Base-by-base conservation (phyloP, 1,139 yeast species). In the Taphrina betulina region DNA sequence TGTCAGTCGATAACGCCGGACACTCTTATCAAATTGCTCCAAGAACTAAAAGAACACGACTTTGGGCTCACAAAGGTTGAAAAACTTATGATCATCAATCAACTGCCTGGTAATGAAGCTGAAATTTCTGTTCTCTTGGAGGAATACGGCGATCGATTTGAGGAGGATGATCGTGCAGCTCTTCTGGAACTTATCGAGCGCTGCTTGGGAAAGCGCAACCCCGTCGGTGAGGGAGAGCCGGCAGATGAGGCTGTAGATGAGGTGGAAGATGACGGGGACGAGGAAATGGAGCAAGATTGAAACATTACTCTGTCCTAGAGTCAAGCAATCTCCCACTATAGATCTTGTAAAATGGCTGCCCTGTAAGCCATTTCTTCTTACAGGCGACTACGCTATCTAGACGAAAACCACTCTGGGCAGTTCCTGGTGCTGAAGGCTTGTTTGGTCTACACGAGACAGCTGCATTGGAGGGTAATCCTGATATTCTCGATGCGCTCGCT, bases 41-140 rank as follows among this genome's bases (percentile, higher is more conserved):
- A 10, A 3, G 46, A 38, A 14, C 29, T 50, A n/a, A 41, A 38
- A 17, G 16, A 19, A 20, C 17, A 19, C 4, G 40, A 14, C 10
- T 41, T 50, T 5, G 20, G 35, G 12, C 31, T 56, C 19, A 56
- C 58, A 17, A 56, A 56, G 16, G 58, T 44, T n/a, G 58, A 56
- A 20, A 56, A 53, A 34, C 46, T 56, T 33, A 56, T 56, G 58
- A 51, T 53, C 42, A 14, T 56, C 34, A 56, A 56, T 34, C 42
- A 37, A 10, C 20, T 43, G 2, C 58, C 58, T 14, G 48, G 51
- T 5, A 42, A 43, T 20, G 57, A 41, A 8, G 56, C 53, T n/a
- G 58, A 56, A 8, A 31, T 56, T 10, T 41, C 48, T 22, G 53
- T 48, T 12, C 19, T 56, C n/a, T 45, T 56, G 7, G 58, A 56